Conservation (phyloP, 169 alveolate genomes). For the Plasmodium knowlesi region DNA sequence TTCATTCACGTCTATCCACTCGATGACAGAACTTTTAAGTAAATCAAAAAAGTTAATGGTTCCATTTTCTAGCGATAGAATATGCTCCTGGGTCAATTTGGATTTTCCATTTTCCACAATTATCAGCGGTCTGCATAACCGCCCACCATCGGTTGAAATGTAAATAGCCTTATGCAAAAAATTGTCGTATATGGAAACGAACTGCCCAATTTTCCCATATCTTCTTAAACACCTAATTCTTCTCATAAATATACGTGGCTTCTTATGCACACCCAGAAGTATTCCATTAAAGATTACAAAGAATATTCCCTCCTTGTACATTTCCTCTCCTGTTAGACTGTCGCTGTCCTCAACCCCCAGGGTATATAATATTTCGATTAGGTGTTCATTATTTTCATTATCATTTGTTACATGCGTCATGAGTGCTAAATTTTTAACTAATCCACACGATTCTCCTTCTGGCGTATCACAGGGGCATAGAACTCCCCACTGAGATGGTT, state of each 20-base stretch:
- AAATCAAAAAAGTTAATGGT: slow-evolving; percentile 83
- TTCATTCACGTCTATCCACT: slow-evolving; percentile 99
- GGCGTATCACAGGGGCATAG: slow-evolving; percentile 99
- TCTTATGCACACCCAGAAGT: slow-evolving; percentile 93
- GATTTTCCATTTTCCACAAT: slow-evolving; percentile 96
- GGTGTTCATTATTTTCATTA: slow-evolving; percentile 88
- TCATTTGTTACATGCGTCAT: slow-evolving; percentile 99
- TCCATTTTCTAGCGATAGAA: slow-evolving; percentile 81
- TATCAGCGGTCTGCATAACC: slow-evolving; percentile 98
- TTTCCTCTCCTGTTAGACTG: slow-evolving; percentile 80
- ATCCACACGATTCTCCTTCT: slow-evolving; percentile 99
- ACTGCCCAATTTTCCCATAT: slow-evolving; percentile 96
- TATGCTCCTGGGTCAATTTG: slow-evolving; percentile 79
- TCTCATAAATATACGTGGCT: slow-evolving; percentile 90
- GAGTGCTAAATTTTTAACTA: slow-evolving; percentile 97
- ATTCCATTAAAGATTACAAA: slow-evolving; percentile 96
- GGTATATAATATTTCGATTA: slow-evolving; percentile 80
- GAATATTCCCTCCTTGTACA: slow-evolving; percentile 85
- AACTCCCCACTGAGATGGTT: slow-evolving; percentile 99
- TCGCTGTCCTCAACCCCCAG: slow-evolving; percentile 87
- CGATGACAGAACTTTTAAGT: slow-evolving; percentile 93
- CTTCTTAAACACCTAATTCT: slow-evolving; percentile 95
- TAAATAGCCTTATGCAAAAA: slow-evolving; percentile 93
- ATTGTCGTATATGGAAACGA: slow-evolving; percentile 95
- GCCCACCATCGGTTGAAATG: slow-evolving; percentile 99